phyloP scores from a whole-genome alignment of 2,329 filamentous ascomycete genomes.

The Pseudogymnoascus sp. region DNA sequence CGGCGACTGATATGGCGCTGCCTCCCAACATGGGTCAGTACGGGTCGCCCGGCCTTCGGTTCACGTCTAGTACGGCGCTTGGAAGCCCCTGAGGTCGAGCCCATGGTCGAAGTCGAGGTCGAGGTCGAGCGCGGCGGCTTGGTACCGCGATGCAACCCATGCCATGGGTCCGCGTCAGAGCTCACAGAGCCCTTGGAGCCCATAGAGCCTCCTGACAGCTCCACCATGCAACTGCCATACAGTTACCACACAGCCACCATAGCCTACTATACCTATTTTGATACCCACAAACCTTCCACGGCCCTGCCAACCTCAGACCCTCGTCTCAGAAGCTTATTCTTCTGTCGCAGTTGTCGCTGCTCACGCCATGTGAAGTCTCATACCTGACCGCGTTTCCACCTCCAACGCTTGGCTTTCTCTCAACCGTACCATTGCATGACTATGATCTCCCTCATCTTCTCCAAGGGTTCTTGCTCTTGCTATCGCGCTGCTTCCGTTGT shows the following conservation, averaged over 20 bases:
- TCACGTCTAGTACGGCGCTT: neutral
- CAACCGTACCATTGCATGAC: neutral
- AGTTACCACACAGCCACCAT: neutral
- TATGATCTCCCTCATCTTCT: neutral
- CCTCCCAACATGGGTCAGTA: neutral
- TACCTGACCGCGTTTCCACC: conserved; percentile 1
- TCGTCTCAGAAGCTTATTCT: conserved; percentile 9
- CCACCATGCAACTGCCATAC: neutral
- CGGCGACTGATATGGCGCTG: neutral
- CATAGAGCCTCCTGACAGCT: conserved; percentile 4
- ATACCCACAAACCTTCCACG: neutral
- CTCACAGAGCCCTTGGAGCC: neutral
- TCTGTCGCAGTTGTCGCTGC: neutral
- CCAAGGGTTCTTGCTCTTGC: neutral
- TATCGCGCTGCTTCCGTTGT: neutral
- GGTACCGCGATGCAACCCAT: neutral
- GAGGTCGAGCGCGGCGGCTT: conserved; percentile 48
- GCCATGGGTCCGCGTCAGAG: neutral
- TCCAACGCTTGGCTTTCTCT: conserved; percentile 2
- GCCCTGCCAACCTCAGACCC: conserved; percentile 3
- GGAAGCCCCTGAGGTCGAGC: conserved; percentile 48
- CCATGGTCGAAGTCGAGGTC: conserved; percentile 39
- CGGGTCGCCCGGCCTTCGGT: neutral
- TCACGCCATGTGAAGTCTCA: neutral
- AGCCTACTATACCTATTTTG: neutral